Percentiles rank a stretch among this genome's conserved stretches.
Conservation (phyloP, 495 filamentous ascomycete species). For the Trichoderma asperelloides region DNA sequence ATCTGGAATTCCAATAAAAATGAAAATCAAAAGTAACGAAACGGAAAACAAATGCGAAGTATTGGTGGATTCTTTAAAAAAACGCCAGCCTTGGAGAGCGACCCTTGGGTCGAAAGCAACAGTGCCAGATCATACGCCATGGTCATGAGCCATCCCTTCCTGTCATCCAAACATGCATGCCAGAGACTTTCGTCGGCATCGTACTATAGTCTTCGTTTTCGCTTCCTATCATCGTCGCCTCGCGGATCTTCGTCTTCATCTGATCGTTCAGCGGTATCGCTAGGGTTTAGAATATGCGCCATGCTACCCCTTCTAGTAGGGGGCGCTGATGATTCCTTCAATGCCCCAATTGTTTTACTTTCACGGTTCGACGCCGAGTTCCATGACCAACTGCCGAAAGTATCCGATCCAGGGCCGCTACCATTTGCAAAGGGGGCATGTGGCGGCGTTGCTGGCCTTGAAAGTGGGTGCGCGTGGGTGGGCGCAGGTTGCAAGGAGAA, state of each 20-base stretch:
- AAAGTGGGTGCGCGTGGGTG: slow-evolving; percentile 27
- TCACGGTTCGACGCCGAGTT: slow-evolving; percentile 30
- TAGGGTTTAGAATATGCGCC: slow-evolving; percentile 66
- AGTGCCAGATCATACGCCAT: background rate
- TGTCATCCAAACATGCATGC: background rate
- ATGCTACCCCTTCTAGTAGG: slow-evolving; percentile 49
- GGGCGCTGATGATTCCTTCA: slow-evolving; percentile 47
- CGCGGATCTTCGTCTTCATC: slow-evolving; percentile 37
- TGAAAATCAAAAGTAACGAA: background rate
- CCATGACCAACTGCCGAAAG: slow-evolving; percentile 48
- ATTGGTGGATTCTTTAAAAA: background rate
- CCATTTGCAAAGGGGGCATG: slow-evolving; percentile 5
- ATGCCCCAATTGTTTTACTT: slow-evolving; percentile 30
- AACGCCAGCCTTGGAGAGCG: background rate
- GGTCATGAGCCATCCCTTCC: background rate
- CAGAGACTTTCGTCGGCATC: background rate
- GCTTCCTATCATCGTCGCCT: slow-evolving; percentile 59
- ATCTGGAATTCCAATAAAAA: background rate
- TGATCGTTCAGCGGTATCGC: slow-evolving; percentile 35
- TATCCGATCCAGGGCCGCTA: slow-evolving; percentile 29
- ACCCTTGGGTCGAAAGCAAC: background rate
- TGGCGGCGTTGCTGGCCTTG: slow-evolving; percentile 67
- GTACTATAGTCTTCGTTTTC: slow-evolving; percentile 55
- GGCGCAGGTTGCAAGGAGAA: slow-evolving; percentile 60
- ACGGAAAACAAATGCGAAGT: background rate